Base-by-base conservation (phyloP, 1,284 basidiomycete genomes). In the Amylostereum chailletii region DNA sequence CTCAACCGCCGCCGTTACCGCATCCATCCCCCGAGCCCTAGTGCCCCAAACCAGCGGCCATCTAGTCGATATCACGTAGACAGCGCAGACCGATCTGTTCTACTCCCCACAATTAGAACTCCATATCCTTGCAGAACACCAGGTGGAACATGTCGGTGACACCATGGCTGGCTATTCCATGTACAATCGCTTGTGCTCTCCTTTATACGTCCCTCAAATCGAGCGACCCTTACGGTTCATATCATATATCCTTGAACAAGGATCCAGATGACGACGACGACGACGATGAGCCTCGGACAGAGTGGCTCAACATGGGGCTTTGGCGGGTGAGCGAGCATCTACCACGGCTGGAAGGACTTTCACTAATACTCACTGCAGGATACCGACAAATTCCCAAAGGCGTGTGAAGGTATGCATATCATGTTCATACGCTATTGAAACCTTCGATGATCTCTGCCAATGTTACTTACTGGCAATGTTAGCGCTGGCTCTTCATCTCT, bases 271-370 rank as follows among this genome's bases (percentile, higher is more conserved):
- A 65, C 32, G 46, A 57, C 11, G 68, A 70, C 37, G 58, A 65
- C 32, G 46, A 57, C 5, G 50, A 51, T 26, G 45, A 50, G n/a
- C 78, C 75, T n/a, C 58, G 57, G 37, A 81, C 79, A 1, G 79
- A 83, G 63, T 83, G 81, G 82, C 62, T 83, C 34, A 83, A 84
- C 60, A 81, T 83, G 76, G 81, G 80, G 3, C 79, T 71, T 54
- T 83, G 80, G 81, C 74, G 74, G 71, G 79, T 79, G 40, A 44
- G 63, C 32, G 45, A 39, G 42, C 38, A 19, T 45, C 6, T 42
- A 8, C 5, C 31, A 39, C 42, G 34, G 42, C 33, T 46, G 32
- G 27, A 40, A 49, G 37, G 42, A 46, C 50, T 30, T 42, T 42
- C 8, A 4, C 11, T 46, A 36, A 48, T 33, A 7, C 4, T 27